Evolutionary conservation across 208 protist species (phyloP), one percentile per base, ranked within the genome.

Genomic region (Trypanosoma brucei): DNA sequence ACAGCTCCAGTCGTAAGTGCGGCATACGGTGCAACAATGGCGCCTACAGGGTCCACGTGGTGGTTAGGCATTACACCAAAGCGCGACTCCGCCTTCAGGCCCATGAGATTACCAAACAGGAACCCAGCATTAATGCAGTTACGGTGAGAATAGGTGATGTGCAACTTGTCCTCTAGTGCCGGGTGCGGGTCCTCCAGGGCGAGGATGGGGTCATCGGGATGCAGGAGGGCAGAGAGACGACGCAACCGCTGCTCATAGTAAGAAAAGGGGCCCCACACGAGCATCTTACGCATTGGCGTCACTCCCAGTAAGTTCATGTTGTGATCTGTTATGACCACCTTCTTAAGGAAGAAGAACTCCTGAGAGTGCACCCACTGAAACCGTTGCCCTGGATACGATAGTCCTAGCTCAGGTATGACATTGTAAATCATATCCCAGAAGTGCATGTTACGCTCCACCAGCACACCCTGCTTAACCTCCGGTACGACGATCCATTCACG

Each of bases 341-440:
- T 96, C 77, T 96, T 96, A 34, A 96, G 76, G 64, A 83, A 96
- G 70, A 83, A 93, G 73, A 94, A 96, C 81, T 96, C 90, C 68
- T 96, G 86, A 53, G 90, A 96, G 78, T 93, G 90, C 49, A 93
- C 83, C 87, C 86, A 93, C 68, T 96, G 90, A 60, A 96, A 91
- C 71, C 86, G 90, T 70, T 96, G 90, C 3, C 90, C 90, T 3
- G 90, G 90, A 72, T 96, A 96, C 14, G 85, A 91, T 11, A 96
- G 83, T 11, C 87, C 90, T n/a, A 96, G 78, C 76, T 96, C 86
- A 1, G 90, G 90, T 61, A 96, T 91, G 37, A 96, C 90, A 62
- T 92, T 93, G 82, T 94, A 94, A 64, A 96, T 93, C 46, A 82
- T 86, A 68, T 96, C 90, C 85, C 87, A 96, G 55, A 96, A 90